A percentile compares a stretch with the other conserved stretches of the same genome.
phyloP scores from a whole-genome alignment of 441 rosid genomes.

The Croton setiger region DNA sequence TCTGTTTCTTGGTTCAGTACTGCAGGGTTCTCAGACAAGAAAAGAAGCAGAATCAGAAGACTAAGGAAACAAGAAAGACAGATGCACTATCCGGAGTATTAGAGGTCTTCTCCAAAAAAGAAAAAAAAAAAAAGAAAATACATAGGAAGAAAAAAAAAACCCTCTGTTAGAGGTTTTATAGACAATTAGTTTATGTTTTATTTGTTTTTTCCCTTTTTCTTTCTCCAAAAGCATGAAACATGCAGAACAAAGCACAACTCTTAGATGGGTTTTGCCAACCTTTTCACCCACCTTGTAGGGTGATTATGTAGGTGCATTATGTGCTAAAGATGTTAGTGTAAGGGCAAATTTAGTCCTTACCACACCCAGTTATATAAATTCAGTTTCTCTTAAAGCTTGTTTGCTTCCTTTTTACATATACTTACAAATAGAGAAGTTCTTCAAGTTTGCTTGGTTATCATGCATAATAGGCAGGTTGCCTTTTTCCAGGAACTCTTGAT shows the following conservation, averaged over 20 bases:
- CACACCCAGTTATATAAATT: not conserved
- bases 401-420: not conserved
- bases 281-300: not conserved
- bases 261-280: not conserved
- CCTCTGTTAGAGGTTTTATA: not conserved
- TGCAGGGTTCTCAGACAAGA: conserved; percentile 25
- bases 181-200: not conserved
- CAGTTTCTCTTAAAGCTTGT: not conserved
- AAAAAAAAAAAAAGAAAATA: too few species aligned
- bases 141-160: too few species aligned
- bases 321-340: not conserved
- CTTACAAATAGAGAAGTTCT: not conserved
- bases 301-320: not conserved
- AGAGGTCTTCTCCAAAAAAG: too few species aligned
- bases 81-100: not conserved
- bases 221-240: not conserved
- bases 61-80: not conserved
- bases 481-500: too few species aligned
- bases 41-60: conserved; percentile 17
- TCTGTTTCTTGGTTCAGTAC: not conserved
- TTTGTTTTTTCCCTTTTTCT: not conserved
- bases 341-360: not conserved
- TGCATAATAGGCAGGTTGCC: too few species aligned
- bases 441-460: not conserved
- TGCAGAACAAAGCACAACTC: not conserved